Conservation (phyloP, 192 early-diverging fungal species). For the Entomortierella chlamydospora region DNA sequence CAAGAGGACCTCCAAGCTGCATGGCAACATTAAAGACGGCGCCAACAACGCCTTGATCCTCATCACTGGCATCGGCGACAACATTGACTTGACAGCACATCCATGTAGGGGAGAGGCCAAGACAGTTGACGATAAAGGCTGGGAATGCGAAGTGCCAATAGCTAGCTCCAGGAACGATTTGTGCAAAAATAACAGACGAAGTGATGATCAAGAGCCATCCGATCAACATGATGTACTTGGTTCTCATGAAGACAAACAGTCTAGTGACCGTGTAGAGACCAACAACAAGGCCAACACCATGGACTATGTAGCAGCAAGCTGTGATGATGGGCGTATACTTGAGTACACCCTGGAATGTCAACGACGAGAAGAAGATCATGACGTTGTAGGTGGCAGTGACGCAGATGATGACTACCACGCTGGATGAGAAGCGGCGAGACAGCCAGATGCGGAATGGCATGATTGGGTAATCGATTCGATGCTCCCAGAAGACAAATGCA, state of each 20-base stretch:
- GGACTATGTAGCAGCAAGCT: constrained; percentile 59
- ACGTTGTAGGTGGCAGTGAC: constrained; percentile 45
- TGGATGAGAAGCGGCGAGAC: constrained; percentile 51
- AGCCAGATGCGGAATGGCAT: constrained; percentile 58
- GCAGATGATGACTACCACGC: constrained; percentile 36
- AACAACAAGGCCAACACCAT: constrained; percentile 54
- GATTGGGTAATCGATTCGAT: constrained; percentile 46
- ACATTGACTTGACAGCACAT: constrained; percentile 53
- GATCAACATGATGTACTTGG: constrained; percentile 44
- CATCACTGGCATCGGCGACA: constrained; percentile 40
- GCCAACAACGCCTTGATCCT: constrained; percentile 51
- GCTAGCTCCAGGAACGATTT: constrained; percentile 13
- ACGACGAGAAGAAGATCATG: constrained; percentile 56
- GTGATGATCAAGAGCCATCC: constrained; percentile 32
- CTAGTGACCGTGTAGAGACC: constrained; percentile 37
- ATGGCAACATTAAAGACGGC: constrained; percentile 53
- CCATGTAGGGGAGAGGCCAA: constrained; percentile 42
- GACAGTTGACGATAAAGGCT: constrained; percentile 45
- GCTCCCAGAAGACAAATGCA: constrained; percentile 52
- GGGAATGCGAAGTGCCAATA: constrained; percentile 54
- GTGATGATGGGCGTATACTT: constrained; percentile 53
- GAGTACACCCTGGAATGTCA: constrained; percentile 60
- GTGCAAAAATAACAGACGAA: constrained; percentile 26
- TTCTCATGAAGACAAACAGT: constrained; percentile 16
- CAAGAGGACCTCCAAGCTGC: constrained; percentile 51